Percentiles rank a stretch among this genome's conserved stretches.
Evolutionary conservation across 1,139 yeast species (phyloP).

Genomic region (Sugiyamaella sp.): DNA sequence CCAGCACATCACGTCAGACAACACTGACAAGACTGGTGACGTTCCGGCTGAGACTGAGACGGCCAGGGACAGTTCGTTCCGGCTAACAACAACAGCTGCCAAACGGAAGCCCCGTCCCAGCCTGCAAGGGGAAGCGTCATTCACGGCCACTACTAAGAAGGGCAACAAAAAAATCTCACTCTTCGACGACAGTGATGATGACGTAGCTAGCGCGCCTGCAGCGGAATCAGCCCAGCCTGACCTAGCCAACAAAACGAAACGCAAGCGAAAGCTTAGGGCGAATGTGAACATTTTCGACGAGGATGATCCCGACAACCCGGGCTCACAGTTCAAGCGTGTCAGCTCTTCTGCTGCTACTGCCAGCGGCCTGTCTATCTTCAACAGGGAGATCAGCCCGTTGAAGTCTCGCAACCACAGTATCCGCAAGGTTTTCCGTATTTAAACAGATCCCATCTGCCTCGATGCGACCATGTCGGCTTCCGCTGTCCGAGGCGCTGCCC

Average conservation of each 20-base stretch:
- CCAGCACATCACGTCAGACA: not conserved
- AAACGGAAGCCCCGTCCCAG: conserved; percentile 22
- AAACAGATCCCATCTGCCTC: conserved; percentile 1
- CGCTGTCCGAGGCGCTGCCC: not conserved
- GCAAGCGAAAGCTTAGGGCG: conserved; percentile 27
- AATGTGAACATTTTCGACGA: conserved; percentile 27
- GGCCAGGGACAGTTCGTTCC: no score
- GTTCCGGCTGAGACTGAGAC: no score
- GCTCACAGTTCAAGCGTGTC: conserved; percentile 32
- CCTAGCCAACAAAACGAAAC: conserved; percentile 10
- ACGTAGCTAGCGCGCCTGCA: conserved; percentile 8
- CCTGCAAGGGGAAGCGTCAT: conserved; percentile 20
- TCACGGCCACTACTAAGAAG: conserved; percentile 24
- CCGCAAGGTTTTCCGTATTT: conserved; percentile 26
- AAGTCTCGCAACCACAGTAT: conserved; percentile 28
- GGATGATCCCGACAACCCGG: conserved; percentile 30
- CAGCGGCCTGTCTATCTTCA: conserved; percentile 14
- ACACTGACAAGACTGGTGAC: not conserved
- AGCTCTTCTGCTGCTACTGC: conserved; percentile 14
- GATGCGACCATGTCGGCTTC: no score
- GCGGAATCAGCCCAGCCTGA: conserved; percentile 9
- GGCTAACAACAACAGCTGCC: not conserved
- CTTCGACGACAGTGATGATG: conserved; percentile 29
- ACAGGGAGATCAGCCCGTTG: conserved; percentile 31
- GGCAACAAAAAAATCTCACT: conserved; percentile 29